Base-by-base conservation (phyloP, 1,284 basidiomycete genomes). In the Ustilago loliicola region DNA sequence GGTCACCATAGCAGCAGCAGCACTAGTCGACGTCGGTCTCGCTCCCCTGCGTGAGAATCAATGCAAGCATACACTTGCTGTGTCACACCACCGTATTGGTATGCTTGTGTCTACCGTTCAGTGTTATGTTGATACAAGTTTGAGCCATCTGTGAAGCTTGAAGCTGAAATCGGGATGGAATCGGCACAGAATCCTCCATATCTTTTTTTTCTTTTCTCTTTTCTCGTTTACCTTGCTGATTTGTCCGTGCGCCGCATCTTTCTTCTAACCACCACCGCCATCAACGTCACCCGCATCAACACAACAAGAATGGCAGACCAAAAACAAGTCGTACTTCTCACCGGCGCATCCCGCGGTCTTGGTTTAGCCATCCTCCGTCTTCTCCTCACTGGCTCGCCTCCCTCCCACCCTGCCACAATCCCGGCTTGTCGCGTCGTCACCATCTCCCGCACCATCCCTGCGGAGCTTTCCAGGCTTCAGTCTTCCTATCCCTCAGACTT, bases 341-440 rank as follows among this genome's bases (percentile, higher is more conserved):
- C 77, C 42, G 80, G 87, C 7, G 87, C 81, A 0, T 86, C 85
- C 15, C 85, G 88, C 48, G 94, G 94, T 36, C 91, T 96, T 66
- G 94, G 94, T 2, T 90, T 95, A 53, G 93, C 92, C 21, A 89
- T 92, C 64, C 90, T 92, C 42, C 88, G 84, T 21, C 88, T 90
- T 51, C 89, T 95, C 27, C 89, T 95, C 51, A 83, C 68, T 19
- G 81, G 80, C 25, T 66, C 68, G 4, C 21, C 72, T 13, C 27
- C 54, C 13, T 21, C 54, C 59, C 4, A 10, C 48, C 25, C 53
- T 79, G 54, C 69, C 3, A 7, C 48, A 29, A 56, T 81, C 56
- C 67, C 53, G 2, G 52, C 75, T 0, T 89, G 90, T 51, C 89
- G 89, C 58, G 94, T 96, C 58, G 90, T 94, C 71, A 90, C 93